These are phyloP conservation scores for Colletotrichum kahawae DNA, from an alignment of 2,329 filamentous ascomycete species.

Conservation along the genomic window DNA sequence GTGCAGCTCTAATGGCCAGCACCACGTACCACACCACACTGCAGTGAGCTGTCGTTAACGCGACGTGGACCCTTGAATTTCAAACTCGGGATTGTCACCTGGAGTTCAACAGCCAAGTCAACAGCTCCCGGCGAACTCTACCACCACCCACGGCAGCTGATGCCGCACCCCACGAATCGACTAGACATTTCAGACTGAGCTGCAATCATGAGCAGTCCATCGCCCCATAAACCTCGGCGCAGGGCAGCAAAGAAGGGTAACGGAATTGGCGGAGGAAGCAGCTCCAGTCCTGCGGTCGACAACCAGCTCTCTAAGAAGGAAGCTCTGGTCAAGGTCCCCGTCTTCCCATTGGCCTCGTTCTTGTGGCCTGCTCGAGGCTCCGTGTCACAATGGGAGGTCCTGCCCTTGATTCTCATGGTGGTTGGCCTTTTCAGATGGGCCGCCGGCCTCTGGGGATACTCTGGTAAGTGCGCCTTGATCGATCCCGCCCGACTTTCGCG, in stretches of 20 bases:
- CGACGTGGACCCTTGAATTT: conserved; percentile 21
- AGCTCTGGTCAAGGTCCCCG: conserved; percentile 62
- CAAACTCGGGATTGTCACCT: neutral
- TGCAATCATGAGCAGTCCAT: conserved; percentile 56
- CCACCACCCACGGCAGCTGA: neutral
- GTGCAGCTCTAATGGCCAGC: neutral
- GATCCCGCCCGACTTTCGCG: neutral
- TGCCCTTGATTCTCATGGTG: conserved; percentile 87
- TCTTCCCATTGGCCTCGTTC: conserved; percentile 92
- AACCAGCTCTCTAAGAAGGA: conserved; percentile 38
- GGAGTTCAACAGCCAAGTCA: neutral
- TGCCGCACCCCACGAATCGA: neutral
- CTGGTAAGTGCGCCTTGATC: conserved; percentile 60
- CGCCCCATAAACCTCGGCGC: conserved; percentile 65
- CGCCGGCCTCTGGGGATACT: conserved; percentile 92
- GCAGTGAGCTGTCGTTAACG: neutral
- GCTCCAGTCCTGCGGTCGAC: neutral
- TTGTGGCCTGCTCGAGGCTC: conserved; percentile 89
- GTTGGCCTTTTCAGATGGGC: conserved; percentile 95
- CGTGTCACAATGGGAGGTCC: conserved; percentile 87
- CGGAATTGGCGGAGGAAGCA: conserved; percentile 1
- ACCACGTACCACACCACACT: neutral
- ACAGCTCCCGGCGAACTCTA: neutral
- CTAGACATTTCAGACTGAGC: conserved; percentile 15
- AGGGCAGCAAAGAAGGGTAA: conserved; percentile 53